phyloP scores from a whole-genome alignment of 371 early-diverging fungal species.

The Actinomortierella ambigua region DNA sequence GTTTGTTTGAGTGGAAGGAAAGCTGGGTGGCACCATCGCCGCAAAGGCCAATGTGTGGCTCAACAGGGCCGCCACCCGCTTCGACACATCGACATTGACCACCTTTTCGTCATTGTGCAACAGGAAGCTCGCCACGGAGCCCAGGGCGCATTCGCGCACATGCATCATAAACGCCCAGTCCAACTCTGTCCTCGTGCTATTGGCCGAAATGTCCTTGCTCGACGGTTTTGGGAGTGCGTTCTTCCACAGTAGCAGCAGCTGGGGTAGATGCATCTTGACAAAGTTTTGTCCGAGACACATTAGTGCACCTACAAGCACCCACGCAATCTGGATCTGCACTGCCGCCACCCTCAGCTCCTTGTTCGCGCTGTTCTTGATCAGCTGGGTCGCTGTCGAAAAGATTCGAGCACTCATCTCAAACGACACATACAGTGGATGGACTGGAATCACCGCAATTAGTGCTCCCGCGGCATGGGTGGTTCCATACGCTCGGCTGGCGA shows the following conservation, averaged over 20 bases:
- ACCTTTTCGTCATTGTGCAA: slow-evolving; percentile 69
- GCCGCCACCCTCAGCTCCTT: slow-evolving; percentile 65
- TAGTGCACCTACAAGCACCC: slow-evolving; percentile 79
- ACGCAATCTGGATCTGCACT: slow-evolving; percentile 78
- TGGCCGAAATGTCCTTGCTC: slow-evolving; percentile 57
- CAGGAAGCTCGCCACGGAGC: slow-evolving; percentile 76
- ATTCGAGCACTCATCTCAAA: slow-evolving; percentile 78
- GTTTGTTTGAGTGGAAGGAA: slow-evolving; percentile 48
- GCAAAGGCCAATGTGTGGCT: slow-evolving; percentile 77
- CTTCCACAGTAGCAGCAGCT: slow-evolving; percentile 76
- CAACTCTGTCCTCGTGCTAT: slow-evolving; percentile 58
- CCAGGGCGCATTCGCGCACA: slow-evolving; percentile 71
- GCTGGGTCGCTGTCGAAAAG: slow-evolving; percentile 76
- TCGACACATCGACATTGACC: slow-evolving; percentile 77
- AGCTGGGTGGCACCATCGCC: slow-evolving; percentile 60
- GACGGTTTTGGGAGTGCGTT: slow-evolving; percentile 68
- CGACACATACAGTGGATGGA: slow-evolving; percentile 72
- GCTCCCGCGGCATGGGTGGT: slow-evolving; percentile 72
- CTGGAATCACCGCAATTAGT: slow-evolving; percentile 73
- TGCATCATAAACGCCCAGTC: slow-evolving; percentile 76
- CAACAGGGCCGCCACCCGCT: slow-evolving; percentile 79
- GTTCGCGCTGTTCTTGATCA: slow-evolving; percentile 65
- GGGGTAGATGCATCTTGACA: slow-evolving; percentile 81
- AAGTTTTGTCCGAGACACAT: slow-evolving; percentile 85
- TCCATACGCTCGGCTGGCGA: slow-evolving; percentile 62